Conservation (phyloP, 352 stramenopile genomes). For the Globisporangium cystogenes region DNA sequence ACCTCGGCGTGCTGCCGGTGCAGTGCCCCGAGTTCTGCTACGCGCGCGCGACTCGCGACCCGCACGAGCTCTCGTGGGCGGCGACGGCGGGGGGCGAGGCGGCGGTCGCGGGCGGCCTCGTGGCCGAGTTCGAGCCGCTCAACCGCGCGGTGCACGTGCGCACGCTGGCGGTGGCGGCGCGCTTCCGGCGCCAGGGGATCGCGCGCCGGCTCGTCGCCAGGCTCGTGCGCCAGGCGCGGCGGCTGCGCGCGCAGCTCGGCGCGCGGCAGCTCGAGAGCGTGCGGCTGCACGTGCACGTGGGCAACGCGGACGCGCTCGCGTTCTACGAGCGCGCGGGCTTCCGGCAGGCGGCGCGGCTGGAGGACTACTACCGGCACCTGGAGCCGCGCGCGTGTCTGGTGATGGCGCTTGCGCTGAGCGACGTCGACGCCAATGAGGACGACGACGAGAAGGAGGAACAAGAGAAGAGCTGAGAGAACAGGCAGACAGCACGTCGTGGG, state of each 20-base stretch:
- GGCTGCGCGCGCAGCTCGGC: not conserved
- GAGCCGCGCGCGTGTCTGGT: conserved; percentile 48
- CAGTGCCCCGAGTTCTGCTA: conserved; percentile 60
- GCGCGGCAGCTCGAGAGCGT: conserved; percentile 16
- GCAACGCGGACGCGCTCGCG: conserved; percentile 49
- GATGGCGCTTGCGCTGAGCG: conserved; percentile 19
- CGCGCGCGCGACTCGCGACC: conserved; percentile 47
- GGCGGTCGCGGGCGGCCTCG: conserved; percentile 21
- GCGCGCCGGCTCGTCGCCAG: conserved; percentile 27
- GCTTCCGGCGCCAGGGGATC: conserved; percentile 31
- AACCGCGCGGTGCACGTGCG: conserved; percentile 29
- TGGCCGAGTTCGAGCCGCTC: conserved; percentile 33
- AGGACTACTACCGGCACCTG: conserved; percentile 64
- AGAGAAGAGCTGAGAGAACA: not conserved
- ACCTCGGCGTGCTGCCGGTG: conserved; percentile 60
- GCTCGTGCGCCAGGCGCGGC: conserved; percentile 21
- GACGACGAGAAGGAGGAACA: not conserved
- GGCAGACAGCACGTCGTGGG: no score
- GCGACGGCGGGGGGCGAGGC: conserved; percentile 8
- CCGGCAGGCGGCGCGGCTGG: conserved; percentile 27
- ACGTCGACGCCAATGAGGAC: not conserved
- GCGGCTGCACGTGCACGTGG: conserved; percentile 54
- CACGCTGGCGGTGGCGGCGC: conserved; percentile 30
- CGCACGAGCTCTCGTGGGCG: conserved; percentile 39
- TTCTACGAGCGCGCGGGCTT: conserved; percentile 61